These are phyloP conservation scores for Ophiostoma ulmi DNA, from an alignment of 2,329 filamentous ascomycete species.

Conservation along the genomic window DNA sequence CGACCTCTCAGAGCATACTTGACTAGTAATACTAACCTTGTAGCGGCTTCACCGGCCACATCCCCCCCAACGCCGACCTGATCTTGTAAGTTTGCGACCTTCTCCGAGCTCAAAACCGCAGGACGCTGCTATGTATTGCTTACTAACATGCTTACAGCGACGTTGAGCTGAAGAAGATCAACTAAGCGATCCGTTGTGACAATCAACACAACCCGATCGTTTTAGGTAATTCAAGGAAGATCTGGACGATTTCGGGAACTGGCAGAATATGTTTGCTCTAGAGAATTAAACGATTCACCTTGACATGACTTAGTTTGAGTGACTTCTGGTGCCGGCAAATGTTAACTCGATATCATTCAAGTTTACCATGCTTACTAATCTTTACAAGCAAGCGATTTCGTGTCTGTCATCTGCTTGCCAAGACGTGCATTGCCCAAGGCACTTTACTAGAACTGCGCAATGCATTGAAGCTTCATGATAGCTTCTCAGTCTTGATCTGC, in stretches of 20 bases:
- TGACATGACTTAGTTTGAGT: not conserved
- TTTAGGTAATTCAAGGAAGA: not conserved
- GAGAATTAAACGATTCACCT: not conserved
- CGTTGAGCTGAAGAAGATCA: conserved; percentile 35
- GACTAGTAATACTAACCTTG: conserved; percentile 27
- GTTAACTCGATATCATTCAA: too few relatives aligned
- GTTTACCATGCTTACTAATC: not conserved
- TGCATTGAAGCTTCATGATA: not conserved
- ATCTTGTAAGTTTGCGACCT: conserved; percentile 64
- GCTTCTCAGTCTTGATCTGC: not conserved
- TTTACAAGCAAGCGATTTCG: too few relatives aligned
- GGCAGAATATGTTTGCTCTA: not conserved
- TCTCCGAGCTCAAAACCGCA: not conserved
- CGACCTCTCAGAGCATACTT: not conserved
- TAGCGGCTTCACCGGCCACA: conserved; percentile 73
- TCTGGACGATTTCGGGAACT: not conserved
- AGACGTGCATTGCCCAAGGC: not conserved
- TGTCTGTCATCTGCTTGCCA: too few relatives aligned
- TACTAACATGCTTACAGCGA: conserved; percentile 32
- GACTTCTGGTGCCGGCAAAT: not conserved
- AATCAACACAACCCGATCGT: not conserved
- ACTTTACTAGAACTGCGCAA: not conserved
- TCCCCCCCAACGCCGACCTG: conserved; percentile 68
- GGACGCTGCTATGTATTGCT: too few relatives aligned
- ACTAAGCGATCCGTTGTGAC: conserved; percentile 25